phyloP scores from a whole-genome alignment of 352 stramenopile genomes.

The Chrysophaeum taylorii region DNA sequence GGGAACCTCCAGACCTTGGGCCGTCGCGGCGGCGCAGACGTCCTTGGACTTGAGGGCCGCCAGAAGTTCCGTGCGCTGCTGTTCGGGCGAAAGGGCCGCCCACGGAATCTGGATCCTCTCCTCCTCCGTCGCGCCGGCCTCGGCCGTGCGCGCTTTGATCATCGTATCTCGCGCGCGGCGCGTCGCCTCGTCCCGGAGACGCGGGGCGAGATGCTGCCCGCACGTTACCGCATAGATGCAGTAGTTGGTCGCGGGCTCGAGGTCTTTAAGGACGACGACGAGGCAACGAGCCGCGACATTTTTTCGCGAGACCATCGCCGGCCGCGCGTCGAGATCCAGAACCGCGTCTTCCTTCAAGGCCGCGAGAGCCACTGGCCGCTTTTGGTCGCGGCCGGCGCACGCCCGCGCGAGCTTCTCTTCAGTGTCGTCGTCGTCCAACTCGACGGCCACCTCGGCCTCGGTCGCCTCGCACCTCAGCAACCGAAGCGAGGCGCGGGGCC shows the following conservation, averaged over 20 bases:
- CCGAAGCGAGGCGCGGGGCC: neutral
- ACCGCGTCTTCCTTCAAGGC: neutral
- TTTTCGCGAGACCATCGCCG: no score
- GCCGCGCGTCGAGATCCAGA: no score
- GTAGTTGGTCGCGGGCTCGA: neutral
- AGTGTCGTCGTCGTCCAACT: neutral
- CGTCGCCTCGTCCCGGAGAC: neutral
- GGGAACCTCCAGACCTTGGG: neutral
- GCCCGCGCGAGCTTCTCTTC: neutral
- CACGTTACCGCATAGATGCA: neutral
- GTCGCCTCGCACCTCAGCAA: no score
- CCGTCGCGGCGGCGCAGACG: neutral
- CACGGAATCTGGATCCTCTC: neutral
- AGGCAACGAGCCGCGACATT: no score
- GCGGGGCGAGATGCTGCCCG: neutral
- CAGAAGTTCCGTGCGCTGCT: neutral
- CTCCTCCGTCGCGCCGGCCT: neutral
- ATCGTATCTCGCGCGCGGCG: neutral
- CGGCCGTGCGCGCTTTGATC: neutral
- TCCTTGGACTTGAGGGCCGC: neutral
- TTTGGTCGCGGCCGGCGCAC: neutral
- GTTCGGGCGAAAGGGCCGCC: neutral
- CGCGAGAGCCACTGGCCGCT: neutral
- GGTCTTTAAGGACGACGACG: neutral
- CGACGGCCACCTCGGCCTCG: neutral